phyloP scores from a whole-genome alignment of 2,329 filamentous ascomycete genomes.

The Pseudogymnoascus sp. region DNA sequence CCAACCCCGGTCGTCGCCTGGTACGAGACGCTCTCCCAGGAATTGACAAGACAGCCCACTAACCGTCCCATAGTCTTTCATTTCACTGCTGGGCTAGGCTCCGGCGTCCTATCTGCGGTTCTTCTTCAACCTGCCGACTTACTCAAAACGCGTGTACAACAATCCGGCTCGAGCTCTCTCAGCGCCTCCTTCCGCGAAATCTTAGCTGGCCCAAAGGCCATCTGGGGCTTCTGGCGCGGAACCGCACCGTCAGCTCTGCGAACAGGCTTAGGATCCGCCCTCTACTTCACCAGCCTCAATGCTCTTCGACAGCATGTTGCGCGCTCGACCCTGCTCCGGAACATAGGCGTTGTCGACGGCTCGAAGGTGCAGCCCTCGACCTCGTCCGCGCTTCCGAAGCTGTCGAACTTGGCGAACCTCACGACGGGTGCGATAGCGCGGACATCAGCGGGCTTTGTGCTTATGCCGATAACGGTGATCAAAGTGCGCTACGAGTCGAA shows the following conservation, averaged over 20 bases:
- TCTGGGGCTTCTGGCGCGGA: constrained; percentile 81
- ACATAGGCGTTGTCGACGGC: constrained; percentile 24
- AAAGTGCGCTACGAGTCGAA: constrained; percentile 94
- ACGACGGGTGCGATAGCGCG: constrained; percentile 76
- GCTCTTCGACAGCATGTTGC: constrained; percentile 64
- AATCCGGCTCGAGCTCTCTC: constrained; percentile 67
- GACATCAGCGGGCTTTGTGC: constrained; percentile 76
- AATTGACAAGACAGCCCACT: neutral
- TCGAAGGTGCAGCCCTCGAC: constrained; percentile 20
- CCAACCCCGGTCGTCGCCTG: constrained; percentile 40
- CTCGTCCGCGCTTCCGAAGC: constrained; percentile 70
- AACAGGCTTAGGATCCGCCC: constrained; percentile 83
- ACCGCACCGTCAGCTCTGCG: constrained; percentile 87
- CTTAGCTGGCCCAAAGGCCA: constrained; percentile 51
- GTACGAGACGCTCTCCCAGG: constrained; percentile 28
- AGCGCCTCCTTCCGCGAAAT: constrained; percentile 62
- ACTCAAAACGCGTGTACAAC: constrained; percentile 92
- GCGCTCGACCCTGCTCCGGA: constrained; percentile 34
- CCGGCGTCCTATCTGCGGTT: constrained; percentile 79
- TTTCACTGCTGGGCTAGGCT: constrained; percentile 80
- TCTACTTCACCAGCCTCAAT: constrained; percentile 90
- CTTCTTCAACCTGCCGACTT: constrained; percentile 92
- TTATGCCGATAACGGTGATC: constrained; percentile 94
- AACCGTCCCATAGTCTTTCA: constrained; percentile 57
- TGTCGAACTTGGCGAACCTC: constrained; percentile 79